Percentiles rank a stretch among this genome's conserved stretches.
phyloP scores from a whole-genome alignment of 495 filamentous ascomycete species.

The Oidiodendron maius region DNA sequence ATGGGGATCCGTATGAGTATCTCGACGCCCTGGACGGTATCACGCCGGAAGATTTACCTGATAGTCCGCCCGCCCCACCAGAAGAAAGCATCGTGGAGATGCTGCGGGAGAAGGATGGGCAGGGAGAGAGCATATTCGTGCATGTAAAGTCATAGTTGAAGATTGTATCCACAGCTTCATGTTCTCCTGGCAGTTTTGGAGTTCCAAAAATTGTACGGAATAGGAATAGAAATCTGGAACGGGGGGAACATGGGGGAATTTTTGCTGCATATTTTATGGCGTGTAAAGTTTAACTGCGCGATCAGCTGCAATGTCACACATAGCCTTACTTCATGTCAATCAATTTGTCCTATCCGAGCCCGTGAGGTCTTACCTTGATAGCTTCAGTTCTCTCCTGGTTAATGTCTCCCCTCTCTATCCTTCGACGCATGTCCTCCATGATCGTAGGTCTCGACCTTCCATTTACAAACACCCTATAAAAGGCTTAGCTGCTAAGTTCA shows the following conservation, averaged over 20 bases:
- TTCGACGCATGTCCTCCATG: conserved; percentile 75
- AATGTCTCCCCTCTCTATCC: conserved; percentile 65
- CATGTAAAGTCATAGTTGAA: conserved; percentile 9
- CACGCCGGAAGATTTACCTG: conserved; percentile 15
- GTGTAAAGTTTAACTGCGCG: conserved; percentile 35
- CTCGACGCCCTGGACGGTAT: conserved; percentile 43
- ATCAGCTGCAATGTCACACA: conserved; percentile 45
- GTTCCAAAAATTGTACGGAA: conserved; percentile 16
- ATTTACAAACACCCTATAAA: conserved; percentile 75
- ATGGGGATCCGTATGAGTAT: conserved; percentile 29
- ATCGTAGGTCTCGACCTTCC: conserved; percentile 66
- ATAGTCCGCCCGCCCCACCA: conserved; percentile 19
- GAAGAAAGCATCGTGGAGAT: conserved; percentile 23
- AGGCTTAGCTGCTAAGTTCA: conserved; percentile 5
- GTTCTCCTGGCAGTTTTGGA: conserved; percentile 12
- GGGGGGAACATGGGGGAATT: conserved; percentile 4
- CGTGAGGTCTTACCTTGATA: conserved; percentile 56
- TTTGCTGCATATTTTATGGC: conserved; percentile 16
- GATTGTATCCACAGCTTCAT: background rate
- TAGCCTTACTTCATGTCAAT: conserved; percentile 29
- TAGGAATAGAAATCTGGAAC: conserved; percentile 6
- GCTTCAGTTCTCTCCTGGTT: conserved; percentile 64
- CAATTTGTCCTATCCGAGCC: conserved; percentile 7
- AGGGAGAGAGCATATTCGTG: conserved; percentile 27
- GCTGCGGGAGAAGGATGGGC: conserved; percentile 25